Percentiles rank a stretch among this genome's conserved stretches.
Conservation (phyloP, 768 basidiomycete species). For the Trichaptum fuscoviolaceum region DNA sequence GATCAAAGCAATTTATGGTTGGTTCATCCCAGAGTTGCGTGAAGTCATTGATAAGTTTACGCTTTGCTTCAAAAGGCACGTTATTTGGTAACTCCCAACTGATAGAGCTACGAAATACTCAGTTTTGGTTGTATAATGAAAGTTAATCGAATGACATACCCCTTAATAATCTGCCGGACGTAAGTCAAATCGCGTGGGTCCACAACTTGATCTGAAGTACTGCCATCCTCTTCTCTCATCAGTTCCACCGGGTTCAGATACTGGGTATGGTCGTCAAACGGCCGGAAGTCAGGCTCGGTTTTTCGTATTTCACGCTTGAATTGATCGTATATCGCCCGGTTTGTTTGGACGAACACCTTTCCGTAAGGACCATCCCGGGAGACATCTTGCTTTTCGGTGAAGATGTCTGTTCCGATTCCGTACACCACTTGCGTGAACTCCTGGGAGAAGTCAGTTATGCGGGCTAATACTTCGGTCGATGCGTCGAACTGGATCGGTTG, state of each 20-base stretch:
- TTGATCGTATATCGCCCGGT: slow-evolving; percentile 25
- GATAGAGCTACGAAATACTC: slow-evolving; percentile 24
- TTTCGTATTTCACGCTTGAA: slow-evolving; percentile 31
- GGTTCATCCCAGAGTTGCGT: slow-evolving; percentile 27
- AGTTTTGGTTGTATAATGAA: not conserved
- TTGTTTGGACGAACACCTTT: slow-evolving; percentile 33
- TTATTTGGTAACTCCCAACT: slow-evolving; percentile 35
- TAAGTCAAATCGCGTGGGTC: slow-evolving; percentile 33
- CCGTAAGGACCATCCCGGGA: slow-evolving; percentile 30
- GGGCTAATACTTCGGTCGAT: slow-evolving; percentile 38
- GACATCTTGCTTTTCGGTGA: slow-evolving; percentile 52
- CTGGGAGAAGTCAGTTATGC: slow-evolving; percentile 40
- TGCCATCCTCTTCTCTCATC: not conserved
- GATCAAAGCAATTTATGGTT: slow-evolving; percentile 15
- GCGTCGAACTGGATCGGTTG: slow-evolving; percentile 32
- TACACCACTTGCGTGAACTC: slow-evolving; percentile 28
- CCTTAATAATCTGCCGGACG: slow-evolving; percentile 32
- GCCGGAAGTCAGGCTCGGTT: slow-evolving; percentile 40
- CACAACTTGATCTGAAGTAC: not conserved
- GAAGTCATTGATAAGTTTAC: slow-evolving; percentile 26
- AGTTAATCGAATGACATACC: slow-evolving; percentile 13
- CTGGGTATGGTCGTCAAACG: slow-evolving; percentile 13
- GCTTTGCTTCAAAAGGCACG: slow-evolving; percentile 33
- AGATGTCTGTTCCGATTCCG: slow-evolving; percentile 33
- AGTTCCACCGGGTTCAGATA: not conserved